Evolutionary conservation across 2,329 filamentous ascomycete species (phyloP).

Genomic region (Penicillium hordei): DNA sequence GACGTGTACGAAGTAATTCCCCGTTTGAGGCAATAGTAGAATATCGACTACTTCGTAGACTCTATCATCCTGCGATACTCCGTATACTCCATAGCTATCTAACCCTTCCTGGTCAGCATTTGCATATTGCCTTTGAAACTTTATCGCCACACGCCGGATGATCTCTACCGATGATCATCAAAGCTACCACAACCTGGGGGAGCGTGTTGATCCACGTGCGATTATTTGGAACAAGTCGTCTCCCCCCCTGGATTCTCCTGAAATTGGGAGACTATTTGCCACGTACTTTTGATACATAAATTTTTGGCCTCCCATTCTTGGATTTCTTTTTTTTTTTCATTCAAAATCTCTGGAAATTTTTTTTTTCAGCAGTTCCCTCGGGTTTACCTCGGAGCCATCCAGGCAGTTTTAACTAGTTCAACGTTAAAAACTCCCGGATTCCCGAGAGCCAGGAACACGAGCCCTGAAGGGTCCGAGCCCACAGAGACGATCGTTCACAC

Average conservation of each 20-base stretch:
- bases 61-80: background rate
- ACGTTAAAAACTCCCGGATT: background rate
- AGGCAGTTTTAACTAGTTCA: background rate
- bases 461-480: conserved; percentile 10
- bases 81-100: background rate
- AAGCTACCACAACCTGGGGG: background rate
- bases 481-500: conserved; percentile 9
- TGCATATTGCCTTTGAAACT: background rate
- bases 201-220: background rate
- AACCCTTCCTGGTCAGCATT: background rate
- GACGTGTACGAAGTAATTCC: background rate
- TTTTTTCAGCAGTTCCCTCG: background rate
- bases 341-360: background rate
- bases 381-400: background rate
- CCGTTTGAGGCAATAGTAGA: background rate
- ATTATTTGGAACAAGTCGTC: background rate
- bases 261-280: background rate
- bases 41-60: background rate
- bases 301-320: background rate
- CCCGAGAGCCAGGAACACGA: conserved; percentile 17
- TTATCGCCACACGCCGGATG: conserved; percentile 10
- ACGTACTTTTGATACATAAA: background rate
- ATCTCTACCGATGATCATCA: conserved; percentile 7
- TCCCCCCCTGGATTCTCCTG: background rate
- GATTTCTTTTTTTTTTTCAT: background rate